Evolutionary conservation across 495 filamentous ascomycete species (phyloP).

Genomic region (Staphylotrichum tortipilum): DNA sequence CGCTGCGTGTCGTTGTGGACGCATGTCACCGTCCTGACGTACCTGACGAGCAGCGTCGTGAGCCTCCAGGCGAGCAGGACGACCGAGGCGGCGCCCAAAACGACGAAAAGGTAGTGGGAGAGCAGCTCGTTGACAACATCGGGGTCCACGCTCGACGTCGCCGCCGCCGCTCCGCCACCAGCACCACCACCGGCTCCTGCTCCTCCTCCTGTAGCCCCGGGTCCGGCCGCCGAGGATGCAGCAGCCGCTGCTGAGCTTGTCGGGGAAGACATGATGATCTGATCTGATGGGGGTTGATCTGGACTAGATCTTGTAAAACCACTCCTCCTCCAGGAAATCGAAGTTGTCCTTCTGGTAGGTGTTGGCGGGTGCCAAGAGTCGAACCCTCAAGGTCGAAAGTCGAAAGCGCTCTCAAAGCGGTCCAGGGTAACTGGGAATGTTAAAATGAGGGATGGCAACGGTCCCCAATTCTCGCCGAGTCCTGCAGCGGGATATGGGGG

Average conservation of each 20-base stretch:
- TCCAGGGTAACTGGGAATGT: not conserved
- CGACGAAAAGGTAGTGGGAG: constrained; percentile 39
- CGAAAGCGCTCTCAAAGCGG: constrained; percentile 1
- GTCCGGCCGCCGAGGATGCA: constrained; percentile 2
- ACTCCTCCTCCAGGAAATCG: not conserved
- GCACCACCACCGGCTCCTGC: not conserved
- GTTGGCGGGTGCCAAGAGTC: not conserved
- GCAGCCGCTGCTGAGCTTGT: constrained; percentile 1
- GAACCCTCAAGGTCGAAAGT: not conserved
- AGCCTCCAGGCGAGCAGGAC: constrained; percentile 40
- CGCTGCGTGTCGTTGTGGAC: constrained; percentile 56
- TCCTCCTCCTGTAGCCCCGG: not conserved
- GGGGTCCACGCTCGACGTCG: constrained; percentile 13
- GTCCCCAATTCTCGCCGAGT: constrained; percentile 3
- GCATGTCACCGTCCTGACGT: constrained; percentile 65
- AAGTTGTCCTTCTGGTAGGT: not conserved
- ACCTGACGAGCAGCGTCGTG: constrained; percentile 49
- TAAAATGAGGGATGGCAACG: not conserved
- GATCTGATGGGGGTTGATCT: no score
- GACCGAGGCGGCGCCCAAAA: constrained; percentile 36
- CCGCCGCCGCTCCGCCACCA: not conserved
- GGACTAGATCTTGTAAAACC: not conserved
- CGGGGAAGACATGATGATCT: constrained; percentile 5
- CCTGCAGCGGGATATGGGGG: constrained; percentile 1
- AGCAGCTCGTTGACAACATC: constrained; percentile 36